Base-by-base conservation (phyloP, 2,329 filamentous ascomycete species). In the Paradendryphiella salina region DNA sequence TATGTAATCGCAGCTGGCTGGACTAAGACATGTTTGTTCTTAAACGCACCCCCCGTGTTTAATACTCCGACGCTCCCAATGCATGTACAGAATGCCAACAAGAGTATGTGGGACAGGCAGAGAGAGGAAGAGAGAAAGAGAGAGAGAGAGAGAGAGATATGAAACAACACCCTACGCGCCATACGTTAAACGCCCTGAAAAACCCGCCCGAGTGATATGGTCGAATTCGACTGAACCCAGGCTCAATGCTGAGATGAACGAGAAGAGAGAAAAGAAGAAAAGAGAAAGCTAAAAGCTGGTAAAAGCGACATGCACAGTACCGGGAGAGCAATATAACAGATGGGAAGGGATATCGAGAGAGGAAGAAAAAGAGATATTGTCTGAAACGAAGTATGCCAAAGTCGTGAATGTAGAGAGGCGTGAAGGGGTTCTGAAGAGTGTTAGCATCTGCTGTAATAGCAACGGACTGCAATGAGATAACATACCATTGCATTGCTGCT, bases 311-410 rank as follows among this genome's bases (percentile, higher is more conserved):
- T 57, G 32, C 52, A 57, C 56, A 56, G 34, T 48, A 43, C 46
- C 46, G 26, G 29, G 20, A 21, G 46, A 59, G 48, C 44, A 59
- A 59, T 59, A 43, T 38, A 33, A 55, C 53, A 53, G 50, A 40
- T 50, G 37, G 28, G 52, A 57, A 53, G 48, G 56, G 56, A 61
- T 61, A 59, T 59, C 56, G 53, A 48, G 50, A 29, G 15, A 21
- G 4, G 7, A 29, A 15, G 11, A 18, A 29, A 26, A 54, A 60
- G 54, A 51, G 50, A 52, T 51, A 37, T 52, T 50, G 43, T 41
- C 8, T 35, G 50, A 52, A 58, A 31, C 52, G 50, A 54, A 59
- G 36, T 56, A 51, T 56, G 50, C 33, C 31, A 15, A 40, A 42
- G 52, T 60, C 52, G 52, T 54, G 37, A 50, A 28, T 43, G 31